These are phyloP conservation scores for Tetracladium marchalianum DNA, from an alignment of 495 filamentous ascomycete genomes.

Conservation along the genomic window DNA sequence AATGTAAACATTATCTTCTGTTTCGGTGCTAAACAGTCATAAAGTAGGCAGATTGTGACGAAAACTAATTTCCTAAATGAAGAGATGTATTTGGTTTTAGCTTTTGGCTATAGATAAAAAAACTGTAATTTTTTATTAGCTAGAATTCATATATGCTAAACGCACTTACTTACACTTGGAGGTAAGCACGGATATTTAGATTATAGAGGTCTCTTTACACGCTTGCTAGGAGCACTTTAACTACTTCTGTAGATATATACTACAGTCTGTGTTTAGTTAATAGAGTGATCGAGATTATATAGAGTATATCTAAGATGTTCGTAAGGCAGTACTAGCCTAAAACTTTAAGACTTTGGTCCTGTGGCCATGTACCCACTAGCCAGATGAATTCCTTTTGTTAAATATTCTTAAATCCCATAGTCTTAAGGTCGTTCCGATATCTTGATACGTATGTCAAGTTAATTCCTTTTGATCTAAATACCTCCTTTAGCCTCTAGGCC, in stretches of 20 bases:
- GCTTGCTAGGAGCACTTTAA: not conserved
- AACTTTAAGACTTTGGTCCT: constrained; percentile 32
- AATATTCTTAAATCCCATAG: constrained; percentile 36
- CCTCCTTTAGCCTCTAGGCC: constrained; percentile 18
- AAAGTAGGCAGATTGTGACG: too few species aligned
- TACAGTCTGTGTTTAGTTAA: not conserved
- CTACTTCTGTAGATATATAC: not conserved
- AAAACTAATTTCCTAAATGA: too few species aligned
- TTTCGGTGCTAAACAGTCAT: too few species aligned
- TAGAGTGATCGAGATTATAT: not conserved
- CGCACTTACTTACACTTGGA: too few species aligned
- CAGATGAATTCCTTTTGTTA: constrained; percentile 33
- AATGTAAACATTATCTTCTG: too few species aligned
- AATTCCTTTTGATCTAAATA: constrained; percentile 15
- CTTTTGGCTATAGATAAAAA: too few species aligned
- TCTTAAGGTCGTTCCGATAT: constrained; percentile 22
- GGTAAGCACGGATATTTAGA: too few species aligned
- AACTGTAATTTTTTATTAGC: too few species aligned
- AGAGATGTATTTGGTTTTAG: too few species aligned
- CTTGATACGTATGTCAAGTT: constrained; percentile 14
- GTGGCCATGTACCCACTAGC: constrained; percentile 40
- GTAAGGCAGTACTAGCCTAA: constrained; percentile 31
- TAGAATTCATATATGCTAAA: too few species aligned
- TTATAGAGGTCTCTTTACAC: too few species aligned
- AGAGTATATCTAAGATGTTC: constrained; percentile 17